phyloP scores from a whole-genome alignment of 176 grass and related monocot genomes.

The Carex myosuroides region DNA sequence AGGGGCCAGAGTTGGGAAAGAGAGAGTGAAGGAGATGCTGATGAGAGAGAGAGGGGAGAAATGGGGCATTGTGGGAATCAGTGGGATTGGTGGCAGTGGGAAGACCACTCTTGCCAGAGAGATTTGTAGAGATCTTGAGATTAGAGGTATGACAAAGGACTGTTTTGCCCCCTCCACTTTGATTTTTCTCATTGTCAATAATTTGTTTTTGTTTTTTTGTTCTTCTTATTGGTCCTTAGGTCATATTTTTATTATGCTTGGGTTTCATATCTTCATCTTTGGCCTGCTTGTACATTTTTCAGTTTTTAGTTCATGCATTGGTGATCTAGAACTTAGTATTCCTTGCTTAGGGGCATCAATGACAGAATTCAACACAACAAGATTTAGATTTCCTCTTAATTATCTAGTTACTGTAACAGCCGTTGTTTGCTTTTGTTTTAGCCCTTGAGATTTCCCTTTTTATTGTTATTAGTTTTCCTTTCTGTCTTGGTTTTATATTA shows the following conservation, averaged over 20 bases:
- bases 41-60: conserved; percentile 39
- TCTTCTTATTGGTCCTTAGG: background rate
- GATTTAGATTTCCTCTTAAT: background rate
- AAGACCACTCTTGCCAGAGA: conserved; percentile 97
- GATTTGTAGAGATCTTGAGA: conserved; percentile 65
- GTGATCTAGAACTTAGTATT: background rate
- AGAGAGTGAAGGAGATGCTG: conserved; percentile 84
- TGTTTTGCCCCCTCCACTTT: background rate
- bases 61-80: conserved; percentile 72
- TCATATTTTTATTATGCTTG: background rate
- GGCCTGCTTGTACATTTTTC: background rate
- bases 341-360: background rate
- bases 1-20: conserved; percentile 57
- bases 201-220: background rate
- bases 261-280: background rate
- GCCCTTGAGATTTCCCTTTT: background rate
- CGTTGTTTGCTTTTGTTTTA: background rate
- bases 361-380: background rate
- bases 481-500: background rate
- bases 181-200: background rate
- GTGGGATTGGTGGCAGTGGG: conserved; percentile 91
- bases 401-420: background rate
- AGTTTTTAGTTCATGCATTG: background rate
- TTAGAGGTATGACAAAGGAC: conserved; percentile 52
- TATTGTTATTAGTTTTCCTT: background rate